These are phyloP conservation scores for Cairneyella variabilis DNA, from an alignment of 495 filamentous ascomycete species.

Conservation along the genomic window DNA sequence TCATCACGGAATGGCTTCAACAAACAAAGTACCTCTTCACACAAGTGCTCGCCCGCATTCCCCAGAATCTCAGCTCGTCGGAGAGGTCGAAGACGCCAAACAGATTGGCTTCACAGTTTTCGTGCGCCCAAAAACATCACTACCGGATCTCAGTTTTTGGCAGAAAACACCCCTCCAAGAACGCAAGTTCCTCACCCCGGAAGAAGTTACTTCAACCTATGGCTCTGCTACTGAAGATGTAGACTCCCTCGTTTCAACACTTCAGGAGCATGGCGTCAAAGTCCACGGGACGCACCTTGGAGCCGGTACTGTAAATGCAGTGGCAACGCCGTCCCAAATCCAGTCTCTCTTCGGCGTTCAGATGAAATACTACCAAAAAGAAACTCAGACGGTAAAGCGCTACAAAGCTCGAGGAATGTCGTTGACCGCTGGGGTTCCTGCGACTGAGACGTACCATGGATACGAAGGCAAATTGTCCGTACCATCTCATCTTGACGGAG, in stretches of 20 bases:
- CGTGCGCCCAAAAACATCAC: neutral
- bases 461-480: neutral
- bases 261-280: neutral
- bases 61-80: neutral
- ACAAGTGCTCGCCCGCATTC: constrained; percentile 5
- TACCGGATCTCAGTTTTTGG: constrained; percentile 1
- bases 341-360: neutral
- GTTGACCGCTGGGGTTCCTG: neutral
- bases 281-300: neutral
- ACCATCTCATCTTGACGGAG: neutral
- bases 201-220: constrained; percentile 2
- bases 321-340: neutral
- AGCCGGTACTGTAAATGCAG: neutral
- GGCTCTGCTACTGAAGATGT: constrained; percentile 4
- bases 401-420: neutral
- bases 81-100: neutral
- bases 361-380: neutral
- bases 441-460: constrained; percentile 8
- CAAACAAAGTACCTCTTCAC: no score
- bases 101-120: neutral
- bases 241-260: neutral
- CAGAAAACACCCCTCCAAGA: neutral
- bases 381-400: neutral
- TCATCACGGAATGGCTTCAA: no score
- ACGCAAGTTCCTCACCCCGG: neutral